A percentile compares a stretch with the other conserved stretches of the same genome.
Evolutionary conservation across 2,329 filamentous ascomycete genomes (phyloP).

Genomic region (Colletotrichum zoysiae): DNA sequence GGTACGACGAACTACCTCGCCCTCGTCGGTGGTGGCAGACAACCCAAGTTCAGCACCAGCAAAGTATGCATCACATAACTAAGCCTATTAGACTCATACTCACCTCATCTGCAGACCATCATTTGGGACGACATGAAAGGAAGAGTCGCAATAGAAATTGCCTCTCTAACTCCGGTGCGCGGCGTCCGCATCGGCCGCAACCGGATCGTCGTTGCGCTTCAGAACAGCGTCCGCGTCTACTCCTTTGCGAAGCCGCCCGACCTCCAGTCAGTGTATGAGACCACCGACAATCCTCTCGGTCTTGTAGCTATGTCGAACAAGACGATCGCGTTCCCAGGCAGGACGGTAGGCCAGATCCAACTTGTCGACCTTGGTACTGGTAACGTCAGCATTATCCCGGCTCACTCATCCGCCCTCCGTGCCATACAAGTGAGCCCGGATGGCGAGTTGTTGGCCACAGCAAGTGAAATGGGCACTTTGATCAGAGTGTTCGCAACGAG

Average conservation of each 20-base stretch:
- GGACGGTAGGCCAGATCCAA: constrained; percentile 89
- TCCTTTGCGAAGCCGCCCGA: constrained; percentile 79
- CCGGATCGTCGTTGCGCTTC: constrained; percentile 83
- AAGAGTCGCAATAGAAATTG: constrained; percentile 79
- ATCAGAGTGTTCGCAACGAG: constrained; percentile 86
- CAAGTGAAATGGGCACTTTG: constrained; percentile 91
- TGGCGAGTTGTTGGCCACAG: constrained; percentile 86
- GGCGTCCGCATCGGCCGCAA: constrained; percentile 79
- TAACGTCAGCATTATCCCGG: constrained; percentile 93
- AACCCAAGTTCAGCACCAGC: constrained; percentile 88
- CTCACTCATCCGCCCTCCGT: constrained; percentile 83
- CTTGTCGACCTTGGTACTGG: constrained; percentile 82
- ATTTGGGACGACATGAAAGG: constrained; percentile 92
- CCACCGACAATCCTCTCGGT: constrained; percentile 84
- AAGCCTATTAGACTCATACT: constrained; percentile 5
- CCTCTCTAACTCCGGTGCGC: constrained; percentile 83
- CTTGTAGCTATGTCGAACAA: constrained; percentile 82
- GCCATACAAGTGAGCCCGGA: constrained; percentile 85
- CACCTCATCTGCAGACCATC: constrained; percentile 67
- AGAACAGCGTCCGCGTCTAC: constrained; percentile 86
- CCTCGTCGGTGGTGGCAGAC: constrained; percentile 87
- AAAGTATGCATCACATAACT: constrained; percentile 66
- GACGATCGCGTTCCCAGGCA: constrained; percentile 86
- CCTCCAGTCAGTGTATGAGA: constrained; percentile 83
- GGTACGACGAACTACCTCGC: constrained; percentile 88